phyloP scores from a whole-genome alignment of 2,329 filamentous ascomycete genomes.

The Exophiala dermatitidis region DNA sequence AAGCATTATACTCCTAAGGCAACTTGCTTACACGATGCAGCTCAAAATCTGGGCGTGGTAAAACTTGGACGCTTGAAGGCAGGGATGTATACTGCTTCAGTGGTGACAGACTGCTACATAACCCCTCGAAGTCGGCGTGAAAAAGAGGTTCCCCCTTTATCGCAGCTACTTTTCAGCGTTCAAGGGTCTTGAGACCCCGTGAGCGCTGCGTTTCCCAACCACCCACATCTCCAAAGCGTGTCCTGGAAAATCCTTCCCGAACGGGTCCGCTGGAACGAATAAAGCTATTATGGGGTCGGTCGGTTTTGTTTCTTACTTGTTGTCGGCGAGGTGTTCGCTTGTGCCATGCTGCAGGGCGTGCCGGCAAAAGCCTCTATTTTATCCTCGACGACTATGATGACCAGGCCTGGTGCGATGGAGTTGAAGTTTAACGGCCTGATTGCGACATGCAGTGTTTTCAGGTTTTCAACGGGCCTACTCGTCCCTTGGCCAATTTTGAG shows the following conservation, averaged over 20 bases:
- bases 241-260: neutral
- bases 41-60: conserved; percentile 86
- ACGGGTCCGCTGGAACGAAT: neutral
- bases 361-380: neutral
- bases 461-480: neutral
- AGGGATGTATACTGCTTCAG: conserved; percentile 13
- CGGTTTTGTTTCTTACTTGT: neutral
- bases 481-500: neutral
- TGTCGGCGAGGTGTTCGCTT: neutral
- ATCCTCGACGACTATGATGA: conserved; percentile 14
- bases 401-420: conserved; percentile 13
- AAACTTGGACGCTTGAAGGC: neutral
- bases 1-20: neutral
- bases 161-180: neutral
- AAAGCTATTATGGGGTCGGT: neutral
- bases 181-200: neutral
- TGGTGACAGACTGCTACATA: neutral
- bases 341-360: neutral
- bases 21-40: conserved; percentile 41
- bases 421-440: conserved; percentile 1
- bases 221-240: neutral
- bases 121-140: conserved; percentile 3
- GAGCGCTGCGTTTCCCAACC: neutral
- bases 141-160: neutral
- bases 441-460: neutral